Evolutionary conservation across 768 basidiomycete genomes (phyloP), one percentile per base, ranked within the genome.

Genomic region (Mycena galopus): DNA sequence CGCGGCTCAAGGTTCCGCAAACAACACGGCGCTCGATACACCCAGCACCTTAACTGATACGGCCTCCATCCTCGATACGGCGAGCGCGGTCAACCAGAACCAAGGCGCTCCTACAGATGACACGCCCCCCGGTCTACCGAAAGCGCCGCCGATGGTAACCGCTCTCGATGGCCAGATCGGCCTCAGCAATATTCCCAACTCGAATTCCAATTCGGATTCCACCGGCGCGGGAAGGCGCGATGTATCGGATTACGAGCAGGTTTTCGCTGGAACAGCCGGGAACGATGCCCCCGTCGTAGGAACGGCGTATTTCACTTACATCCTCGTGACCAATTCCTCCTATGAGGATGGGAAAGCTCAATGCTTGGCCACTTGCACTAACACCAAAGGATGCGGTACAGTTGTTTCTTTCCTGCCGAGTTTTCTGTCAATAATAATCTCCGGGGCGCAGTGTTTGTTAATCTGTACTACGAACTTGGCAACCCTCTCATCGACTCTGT

Each of bases 271-370:
- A 42, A 72, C 73, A 7, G 61, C 29, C 16, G 37, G 23, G 12
- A 50, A 71, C 37, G 76, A 78, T 58, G 67, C 66, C 32, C 61
- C 77, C 2, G 37, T 78, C 37, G 39, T 73, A 25, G 77, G 76
- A 27, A 75, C 71, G n/a, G 73, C 70, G 21, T 78, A 72, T 51
- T 60, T 78, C 60, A 76, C 76, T 3, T 78, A 56, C 58, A 72
- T 60, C 32, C 32, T 76, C 27, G 77, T 78, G 19, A 42, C 65
- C 53, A 78, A 77, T 69, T 27, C 71, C 4, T 77, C 73, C n/a
- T 74, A 74, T 44, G 37, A 55, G 25, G 42, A 72, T 9, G 68
- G 68, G 21, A 30, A 8, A 29, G 65, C 69, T 53, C 73, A 73
- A 16, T 78, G 76, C 63, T 58, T 77, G 23, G 63, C 47, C 5